Percentiles rank a stretch among this genome's conserved stretches.
These are phyloP conservation scores for Nicotiana tabacum DNA, from an alignment of 257 asterid species.

Conservation along the genomic window DNA sequence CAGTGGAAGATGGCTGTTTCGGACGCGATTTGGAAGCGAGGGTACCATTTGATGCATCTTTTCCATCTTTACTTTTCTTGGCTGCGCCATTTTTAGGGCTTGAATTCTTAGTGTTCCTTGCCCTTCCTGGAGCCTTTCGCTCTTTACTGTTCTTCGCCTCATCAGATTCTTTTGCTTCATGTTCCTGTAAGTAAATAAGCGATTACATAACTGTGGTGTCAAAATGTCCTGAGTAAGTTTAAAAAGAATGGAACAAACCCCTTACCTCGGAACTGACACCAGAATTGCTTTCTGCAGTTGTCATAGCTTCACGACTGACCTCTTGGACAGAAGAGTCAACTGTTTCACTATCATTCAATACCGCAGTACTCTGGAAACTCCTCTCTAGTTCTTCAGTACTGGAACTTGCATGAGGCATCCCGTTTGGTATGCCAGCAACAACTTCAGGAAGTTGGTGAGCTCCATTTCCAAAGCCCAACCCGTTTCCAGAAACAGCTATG, in stretches of 20 bases:
- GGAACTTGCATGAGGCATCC: slow-evolving; percentile 17
- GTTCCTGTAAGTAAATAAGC: slow-evolving; percentile 19
- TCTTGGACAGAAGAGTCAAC: slow-evolving; percentile 11
- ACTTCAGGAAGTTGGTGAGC: slow-evolving; percentile 23
- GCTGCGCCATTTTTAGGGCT: slow-evolving; percentile 17
- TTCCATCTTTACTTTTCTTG: slow-evolving; percentile 27
- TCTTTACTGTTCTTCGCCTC: slow-evolving; percentile 17
- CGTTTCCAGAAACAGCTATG: slow-evolving; percentile 23
- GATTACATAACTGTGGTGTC: background rate
- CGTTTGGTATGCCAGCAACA: slow-evolving; percentile 14
- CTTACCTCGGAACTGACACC: slow-evolving; percentile 20
- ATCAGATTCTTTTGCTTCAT: slow-evolving; percentile 6
- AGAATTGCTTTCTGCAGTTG: slow-evolving; percentile 15
- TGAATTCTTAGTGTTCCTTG: slow-evolving; percentile 24
- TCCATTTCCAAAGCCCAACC: slow-evolving; percentile 25
- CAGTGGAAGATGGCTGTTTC: slow-evolving; percentile 15
- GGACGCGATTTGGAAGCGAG: slow-evolving; percentile 13
- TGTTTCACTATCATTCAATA: slow-evolving; percentile 19
- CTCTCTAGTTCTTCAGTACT: slow-evolving; percentile 19
- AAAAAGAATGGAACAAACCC: background rate
- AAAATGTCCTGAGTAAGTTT: background rate
- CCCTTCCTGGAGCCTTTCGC: slow-evolving; percentile 18
- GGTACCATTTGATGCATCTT: slow-evolving; percentile 24
- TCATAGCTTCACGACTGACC: slow-evolving; percentile 8
- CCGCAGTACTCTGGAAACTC: slow-evolving; percentile 12